These are phyloP conservation scores for Fraxinus albicans DNA, from an alignment of 305 asterid species.

Conservation along the genomic window DNA sequence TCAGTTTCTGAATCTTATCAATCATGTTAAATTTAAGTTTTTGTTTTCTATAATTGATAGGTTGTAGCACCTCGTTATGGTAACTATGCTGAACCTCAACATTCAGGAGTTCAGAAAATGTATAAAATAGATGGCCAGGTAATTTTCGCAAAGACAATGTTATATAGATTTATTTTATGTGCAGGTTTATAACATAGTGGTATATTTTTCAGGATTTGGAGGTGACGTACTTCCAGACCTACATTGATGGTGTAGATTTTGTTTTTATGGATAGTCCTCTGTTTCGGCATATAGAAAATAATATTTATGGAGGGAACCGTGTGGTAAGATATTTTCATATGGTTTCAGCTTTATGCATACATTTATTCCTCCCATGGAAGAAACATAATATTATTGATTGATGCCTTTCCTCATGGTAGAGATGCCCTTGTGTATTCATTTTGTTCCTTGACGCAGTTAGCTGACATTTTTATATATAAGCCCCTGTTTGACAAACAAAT, in stretches of 20 bases:
- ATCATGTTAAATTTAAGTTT: constrained; percentile 9
- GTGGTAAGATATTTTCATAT: constrained; percentile 39
- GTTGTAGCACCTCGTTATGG: constrained; percentile 83
- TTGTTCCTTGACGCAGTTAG: not conserved
- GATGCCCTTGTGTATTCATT: not conserved
- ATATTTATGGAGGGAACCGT: constrained; percentile 79
- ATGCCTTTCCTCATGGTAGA: not conserved
- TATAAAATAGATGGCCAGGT: constrained; percentile 91
- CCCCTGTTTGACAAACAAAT: no score
- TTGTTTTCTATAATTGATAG: constrained; percentile 38
- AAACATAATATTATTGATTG: constrained; percentile 12
- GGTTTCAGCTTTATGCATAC: constrained; percentile 1
- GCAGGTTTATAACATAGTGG: constrained; percentile 24
- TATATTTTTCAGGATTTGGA: constrained; percentile 69
- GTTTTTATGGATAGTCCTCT: constrained; percentile 74
- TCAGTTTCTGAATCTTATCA: not conserved
- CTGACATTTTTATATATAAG: not conserved
- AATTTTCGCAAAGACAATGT: constrained; percentile 17
- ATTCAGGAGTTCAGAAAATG: constrained; percentile 65
- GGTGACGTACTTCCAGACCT: constrained; percentile 80
- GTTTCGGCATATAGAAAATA: constrained; percentile 54
- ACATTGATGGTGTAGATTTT: constrained; percentile 91
- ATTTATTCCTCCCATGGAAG: not conserved
- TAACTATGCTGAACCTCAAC: constrained; percentile 70
- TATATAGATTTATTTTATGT: not conserved